phyloP scores from a whole-genome alignment of 306 rosid genomes.

The Alnus rubra region DNA sequence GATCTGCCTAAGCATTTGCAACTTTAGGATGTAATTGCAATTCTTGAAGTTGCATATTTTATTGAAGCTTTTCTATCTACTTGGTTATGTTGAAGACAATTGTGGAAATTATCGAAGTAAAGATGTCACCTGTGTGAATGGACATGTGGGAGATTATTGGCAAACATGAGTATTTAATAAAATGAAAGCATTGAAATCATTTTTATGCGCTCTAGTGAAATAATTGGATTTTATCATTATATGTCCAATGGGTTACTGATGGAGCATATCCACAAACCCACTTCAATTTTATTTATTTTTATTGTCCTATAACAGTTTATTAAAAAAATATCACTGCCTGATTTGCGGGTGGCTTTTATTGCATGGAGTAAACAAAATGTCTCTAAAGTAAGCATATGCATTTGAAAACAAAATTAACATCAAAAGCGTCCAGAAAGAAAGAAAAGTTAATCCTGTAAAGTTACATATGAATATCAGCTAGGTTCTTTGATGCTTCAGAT shows the following conservation, averaged over 20 bases:
- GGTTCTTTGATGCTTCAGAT: neutral
- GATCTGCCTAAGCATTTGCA: constrained; percentile 1
- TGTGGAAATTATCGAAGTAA: neutral
- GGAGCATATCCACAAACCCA: neutral
- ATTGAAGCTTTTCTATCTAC: constrained; percentile 13
- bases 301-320: neutral
- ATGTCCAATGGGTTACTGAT: neutral
- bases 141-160: neutral
- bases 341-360: neutral
- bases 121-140: neutral
- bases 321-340: neutral
- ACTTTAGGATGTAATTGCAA: constrained; percentile 4
- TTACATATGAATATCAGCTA: neutral
- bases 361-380: neutral
- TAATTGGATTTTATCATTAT: neutral
- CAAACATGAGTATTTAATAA: neutral
- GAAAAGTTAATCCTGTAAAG: neutral
- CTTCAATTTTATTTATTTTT: neutral
- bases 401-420: neutral
- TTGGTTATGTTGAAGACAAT: neutral
- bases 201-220: neutral
- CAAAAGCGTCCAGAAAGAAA: neutral
- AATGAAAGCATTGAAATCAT: neutral
- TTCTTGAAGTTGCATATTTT: constrained; percentile 8
- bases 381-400: neutral